Base-by-base conservation (phyloP, 2,329 filamentous ascomycete species). In the Trichoderma pleuroti region DNA sequence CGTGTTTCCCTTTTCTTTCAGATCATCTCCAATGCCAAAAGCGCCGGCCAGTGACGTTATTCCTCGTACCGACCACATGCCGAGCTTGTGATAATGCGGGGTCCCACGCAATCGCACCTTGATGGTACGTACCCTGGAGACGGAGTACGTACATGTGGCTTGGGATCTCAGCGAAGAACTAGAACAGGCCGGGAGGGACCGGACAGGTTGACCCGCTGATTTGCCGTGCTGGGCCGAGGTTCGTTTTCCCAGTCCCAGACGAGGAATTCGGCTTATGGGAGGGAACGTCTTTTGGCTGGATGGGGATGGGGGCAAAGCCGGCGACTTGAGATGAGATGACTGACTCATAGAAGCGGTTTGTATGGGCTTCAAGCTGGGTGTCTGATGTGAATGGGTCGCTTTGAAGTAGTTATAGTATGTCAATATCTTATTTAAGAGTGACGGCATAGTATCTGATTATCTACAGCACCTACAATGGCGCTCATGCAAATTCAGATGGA, bases 31-130 rank as follows among this genome's bases (percentile, higher is more conserved):
- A 36, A 30, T 52, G 42, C 16, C 49, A 57, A 30, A 39, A 9
- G n/a, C 21, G 56, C 11, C 11, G 39, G n/a, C 36, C 59, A 72
- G 76, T 77, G 75, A 77, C 76, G 75, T 78, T 74, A 72, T 54
- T 54, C 64, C 70, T 67, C 79, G 84, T 84, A 79, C 84, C 84
- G 85, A 86, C 72, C 77, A 75, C 78, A 84, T 82, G 65, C 84
- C 84, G 84, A 86, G 85, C 85, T 86, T 86, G 85, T 86, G 85
- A 87, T 84, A 83, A 83, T 86, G 84, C 84, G 84, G 84, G 84
- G 84, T 76, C 30, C 63, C 63, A 34, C 52, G 42, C 42, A 49
- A 16, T 30, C 28, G 60, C 60, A 63, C 63, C 63, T 52, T 26
- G 49, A 52, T 26, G 63, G 59, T 62, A 62, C 36, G 59, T 66